Evolutionary conservation across 108 stramenopile species (phyloP).

Genomic region (Skeletonema costatum): DNA sequence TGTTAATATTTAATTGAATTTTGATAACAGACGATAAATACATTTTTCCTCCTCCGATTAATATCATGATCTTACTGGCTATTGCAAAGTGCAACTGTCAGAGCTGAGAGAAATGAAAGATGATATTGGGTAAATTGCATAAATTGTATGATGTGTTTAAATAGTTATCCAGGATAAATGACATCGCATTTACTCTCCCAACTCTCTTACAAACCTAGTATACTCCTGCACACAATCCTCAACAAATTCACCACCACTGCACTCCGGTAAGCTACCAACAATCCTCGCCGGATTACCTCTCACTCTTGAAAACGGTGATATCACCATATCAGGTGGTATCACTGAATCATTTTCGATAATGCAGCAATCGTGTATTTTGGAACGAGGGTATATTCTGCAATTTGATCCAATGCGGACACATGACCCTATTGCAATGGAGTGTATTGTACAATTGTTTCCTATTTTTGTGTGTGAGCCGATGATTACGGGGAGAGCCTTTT

Average conservation of each 20-base stretch:
- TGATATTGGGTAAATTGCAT: not conserved
- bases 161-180: not conserved
- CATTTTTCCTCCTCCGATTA: not conserved
- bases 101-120: too few species aligned
- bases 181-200: constrained; percentile 7
- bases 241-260: constrained; percentile 39
- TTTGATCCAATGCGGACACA: constrained; percentile 44
- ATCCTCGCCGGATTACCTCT: constrained; percentile 51
- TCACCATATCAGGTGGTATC: constrained; percentile 44
- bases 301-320: constrained; percentile 57
- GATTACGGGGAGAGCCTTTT: constrained; percentile 29
- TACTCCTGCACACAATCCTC: constrained; percentile 41
- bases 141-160: not conserved
- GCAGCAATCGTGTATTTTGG: constrained; percentile 48
- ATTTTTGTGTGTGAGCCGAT: constrained; percentile 54
- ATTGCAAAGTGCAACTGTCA: not conserved
- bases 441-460: constrained; percentile 15
- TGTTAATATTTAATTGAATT: not conserved
- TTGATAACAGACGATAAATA: not conserved
- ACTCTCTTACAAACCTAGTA: constrained; percentile 19
- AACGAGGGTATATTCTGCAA: constrained; percentile 28
- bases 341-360: constrained; percentile 39
- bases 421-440: constrained; percentile 40
- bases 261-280: constrained; percentile 49
- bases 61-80: not conserved